These are phyloP conservation scores for Elasticomyces elasticus DNA, from an alignment of 495 filamentous ascomycete species.

Conservation along the genomic window DNA sequence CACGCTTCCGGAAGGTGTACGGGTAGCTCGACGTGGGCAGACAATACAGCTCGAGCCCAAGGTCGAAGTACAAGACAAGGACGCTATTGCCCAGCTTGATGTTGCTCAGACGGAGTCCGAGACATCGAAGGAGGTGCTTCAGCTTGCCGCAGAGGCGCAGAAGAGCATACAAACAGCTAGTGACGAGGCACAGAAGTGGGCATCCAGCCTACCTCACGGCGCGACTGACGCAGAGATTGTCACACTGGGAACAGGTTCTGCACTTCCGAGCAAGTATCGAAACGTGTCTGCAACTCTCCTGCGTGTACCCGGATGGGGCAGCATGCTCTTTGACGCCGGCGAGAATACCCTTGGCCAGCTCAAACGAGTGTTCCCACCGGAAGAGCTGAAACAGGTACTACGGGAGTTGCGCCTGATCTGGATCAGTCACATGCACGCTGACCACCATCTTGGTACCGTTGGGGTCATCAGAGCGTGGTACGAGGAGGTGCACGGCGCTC, in stretches of 20 bases:
- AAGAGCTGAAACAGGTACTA: slow-evolving; percentile 57
- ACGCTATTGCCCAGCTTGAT: slow-evolving; percentile 45
- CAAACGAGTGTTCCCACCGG: slow-evolving; percentile 54
- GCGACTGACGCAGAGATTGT: slow-evolving; percentile 70
- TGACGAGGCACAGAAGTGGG: slow-evolving; percentile 31
- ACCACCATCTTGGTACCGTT: slow-evolving; percentile 83
- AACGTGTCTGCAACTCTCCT: slow-evolving; percentile 88
- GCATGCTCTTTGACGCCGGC: slow-evolving; percentile 80
- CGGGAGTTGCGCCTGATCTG: slow-evolving; percentile 73
- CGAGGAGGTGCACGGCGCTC: slow-evolving; percentile 33
- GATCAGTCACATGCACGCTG: slow-evolving; percentile 92
- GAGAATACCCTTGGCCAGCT: slow-evolving; percentile 93
- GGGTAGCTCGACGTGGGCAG: slow-evolving; percentile 39
- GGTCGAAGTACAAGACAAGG: slow-evolving; percentile 42
- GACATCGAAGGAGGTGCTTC: slow-evolving; percentile 38
- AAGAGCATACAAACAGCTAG: slow-evolving; percentile 16
- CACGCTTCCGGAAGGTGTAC: slow-evolving; percentile 14
- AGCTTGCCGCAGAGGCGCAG: slow-evolving; percentile 41
- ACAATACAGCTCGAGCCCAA: slow-evolving; percentile 57
- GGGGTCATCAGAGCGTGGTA: slow-evolving; percentile 74
- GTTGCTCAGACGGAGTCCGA: slow-evolving; percentile 30
- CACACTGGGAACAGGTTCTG: slow-evolving; percentile 81
- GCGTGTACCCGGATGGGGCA: slow-evolving; percentile 71
- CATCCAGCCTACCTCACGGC: slow-evolving; percentile 40
- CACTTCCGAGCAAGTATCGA: slow-evolving; percentile 79